Base-by-base conservation (phyloP, 306 rosid species). In the Begonia loranthoides region DNA sequence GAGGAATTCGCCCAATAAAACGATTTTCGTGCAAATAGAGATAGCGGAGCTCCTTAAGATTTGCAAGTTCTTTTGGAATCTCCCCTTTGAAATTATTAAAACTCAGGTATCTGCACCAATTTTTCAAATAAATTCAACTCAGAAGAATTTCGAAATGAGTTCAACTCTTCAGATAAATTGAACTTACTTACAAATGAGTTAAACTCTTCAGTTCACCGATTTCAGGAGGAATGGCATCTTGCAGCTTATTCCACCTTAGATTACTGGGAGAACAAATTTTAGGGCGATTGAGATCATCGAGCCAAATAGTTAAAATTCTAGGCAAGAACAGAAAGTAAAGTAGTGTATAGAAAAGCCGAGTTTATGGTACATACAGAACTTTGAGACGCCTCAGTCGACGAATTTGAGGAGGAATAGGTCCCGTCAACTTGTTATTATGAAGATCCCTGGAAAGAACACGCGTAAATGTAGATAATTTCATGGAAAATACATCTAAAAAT, bases 221-320 rank as follows among this genome's bases (percentile, higher is more conserved):
- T 81, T 92, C 99, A 1, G 94, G 87, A 67, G 99, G 99, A 61
- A 92, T 83, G 66, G 73, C 82, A 74, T 92, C 99, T 45, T 92
- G 99, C n/a, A 92, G 80, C 71, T 92, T 92, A 73, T 92, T 92
- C 99, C 99, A 92, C 68, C 99, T 83, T 84, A 92, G 81, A 68
- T 92, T 92, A 54, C 99, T 92, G 70, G 24, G 58, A 50, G 57
- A 5, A 28, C 36, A 28, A 28, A 28, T 28, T 19, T 2, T 2
- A 28, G 6, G 0, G 36, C 5, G 22, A 19, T 28, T 28, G 0
- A 28, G 36, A 28, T 7, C 36, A 7, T 28, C 9, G 36, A 28
- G 6, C 5, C 36, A 28, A 4, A 7, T 28, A 4, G 36, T 4
- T 28, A 28, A 28, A 28, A 28, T 28, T 28, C 6, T 28, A 28